These are phyloP conservation scores for Tetracentron sinense DNA, from an alignment of 164 flowering plant genomes.

Conservation along the genomic window DNA sequence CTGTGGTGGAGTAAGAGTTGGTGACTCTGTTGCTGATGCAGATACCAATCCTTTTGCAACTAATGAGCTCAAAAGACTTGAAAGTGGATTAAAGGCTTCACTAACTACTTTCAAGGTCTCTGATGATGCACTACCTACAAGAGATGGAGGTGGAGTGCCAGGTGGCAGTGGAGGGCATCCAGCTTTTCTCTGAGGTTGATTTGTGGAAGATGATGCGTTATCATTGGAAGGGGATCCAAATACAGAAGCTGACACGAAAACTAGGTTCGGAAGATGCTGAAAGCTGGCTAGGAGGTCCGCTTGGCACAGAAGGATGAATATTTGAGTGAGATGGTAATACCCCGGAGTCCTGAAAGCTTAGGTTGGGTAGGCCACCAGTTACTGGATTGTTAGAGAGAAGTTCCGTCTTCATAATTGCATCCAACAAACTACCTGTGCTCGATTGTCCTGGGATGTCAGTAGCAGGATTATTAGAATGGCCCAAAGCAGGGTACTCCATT, in stretches of 20 bases:
- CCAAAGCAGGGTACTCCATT: slow-evolving; percentile 23
- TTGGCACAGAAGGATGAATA: slow-evolving; percentile 40
- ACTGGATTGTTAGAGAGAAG: slow-evolving; percentile 33
- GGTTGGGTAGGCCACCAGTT: slow-evolving; percentile 17
- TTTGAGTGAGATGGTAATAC: slow-evolving; percentile 21
- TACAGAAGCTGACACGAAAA: slow-evolving; percentile 23
- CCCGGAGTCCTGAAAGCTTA: slow-evolving; percentile 22
- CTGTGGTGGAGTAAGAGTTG: slow-evolving; percentile 19
- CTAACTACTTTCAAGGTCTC: slow-evolving; percentile 25
- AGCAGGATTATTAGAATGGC: slow-evolving; percentile 20
- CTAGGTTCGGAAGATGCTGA: slow-evolving; percentile 23
- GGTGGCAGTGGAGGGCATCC: slow-evolving; percentile 44
- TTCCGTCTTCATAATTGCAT: slow-evolving; percentile 60
- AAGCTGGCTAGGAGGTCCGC: slow-evolving; percentile 40
- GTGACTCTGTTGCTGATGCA: slow-evolving; percentile 46
- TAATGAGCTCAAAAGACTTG: slow-evolving; percentile 70
- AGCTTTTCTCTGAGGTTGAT: slow-evolving; percentile 19
- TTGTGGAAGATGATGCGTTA: slow-evolving; percentile 10
- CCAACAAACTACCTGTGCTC: slow-evolving; percentile 49
- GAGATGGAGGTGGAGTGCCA: slow-evolving; percentile 41
- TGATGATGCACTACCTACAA: slow-evolving; percentile 19
- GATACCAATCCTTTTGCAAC: slow-evolving; percentile 89
- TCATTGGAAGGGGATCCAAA: slow-evolving; percentile 19
- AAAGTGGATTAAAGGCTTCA: slow-evolving; percentile 42
- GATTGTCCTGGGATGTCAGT: slow-evolving; percentile 36